These are phyloP conservation scores for Sphagnum magellanicum DNA, from an alignment of 228 moss, liverwort and hornwort species.

Conservation along the genomic window DNA sequence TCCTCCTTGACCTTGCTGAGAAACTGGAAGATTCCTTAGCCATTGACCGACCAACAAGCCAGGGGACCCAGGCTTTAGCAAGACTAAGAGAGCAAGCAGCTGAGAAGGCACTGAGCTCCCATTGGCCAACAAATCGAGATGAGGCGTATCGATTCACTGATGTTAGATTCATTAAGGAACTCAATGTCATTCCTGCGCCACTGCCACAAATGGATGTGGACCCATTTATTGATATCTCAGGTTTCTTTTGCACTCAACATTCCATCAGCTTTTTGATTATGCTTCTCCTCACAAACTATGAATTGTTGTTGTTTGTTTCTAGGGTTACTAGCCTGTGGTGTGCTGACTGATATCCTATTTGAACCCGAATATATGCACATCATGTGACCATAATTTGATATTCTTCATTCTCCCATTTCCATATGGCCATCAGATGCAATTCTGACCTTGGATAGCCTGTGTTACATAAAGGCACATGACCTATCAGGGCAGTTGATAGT, in stretches of 20 bases:
- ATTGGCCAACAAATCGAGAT: conserved; percentile 76
- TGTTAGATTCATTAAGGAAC: conserved; percentile 71
- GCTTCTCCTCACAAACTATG: neutral
- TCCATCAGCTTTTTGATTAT: neutral
- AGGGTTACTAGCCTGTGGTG: too few species aligned
- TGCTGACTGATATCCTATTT: too few species aligned
- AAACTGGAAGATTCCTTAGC: conserved; percentile 69
- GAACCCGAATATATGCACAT: too few species aligned
- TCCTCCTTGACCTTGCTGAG: conserved; percentile 86
- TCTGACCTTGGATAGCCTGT: too few species aligned
- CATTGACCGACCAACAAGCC: conserved; percentile 19
- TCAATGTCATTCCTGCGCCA: conserved; percentile 39
- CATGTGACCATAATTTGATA: too few species aligned
- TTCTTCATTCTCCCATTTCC: too few species aligned
- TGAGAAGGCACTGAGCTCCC: conserved; percentile 66
- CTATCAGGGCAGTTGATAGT: too few species aligned
- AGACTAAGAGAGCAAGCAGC: conserved; percentile 66
- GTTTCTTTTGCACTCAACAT: conserved; percentile 6
- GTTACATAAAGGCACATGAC: too few species aligned
- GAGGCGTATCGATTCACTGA: conserved; percentile 84
- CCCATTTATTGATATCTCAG: conserved; percentile 31
- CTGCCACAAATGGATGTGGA: conserved; percentile 11
- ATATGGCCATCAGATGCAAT: too few species aligned
- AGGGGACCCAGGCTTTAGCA: conserved; percentile 40
- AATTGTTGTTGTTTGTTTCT: neutral